A percentile compares a stretch with the other conserved stretches of the same genome.
Evolutionary conservation across 441 rosid genomes (phyloP).

Genomic region (Heliophila coronopifolia): DNA sequence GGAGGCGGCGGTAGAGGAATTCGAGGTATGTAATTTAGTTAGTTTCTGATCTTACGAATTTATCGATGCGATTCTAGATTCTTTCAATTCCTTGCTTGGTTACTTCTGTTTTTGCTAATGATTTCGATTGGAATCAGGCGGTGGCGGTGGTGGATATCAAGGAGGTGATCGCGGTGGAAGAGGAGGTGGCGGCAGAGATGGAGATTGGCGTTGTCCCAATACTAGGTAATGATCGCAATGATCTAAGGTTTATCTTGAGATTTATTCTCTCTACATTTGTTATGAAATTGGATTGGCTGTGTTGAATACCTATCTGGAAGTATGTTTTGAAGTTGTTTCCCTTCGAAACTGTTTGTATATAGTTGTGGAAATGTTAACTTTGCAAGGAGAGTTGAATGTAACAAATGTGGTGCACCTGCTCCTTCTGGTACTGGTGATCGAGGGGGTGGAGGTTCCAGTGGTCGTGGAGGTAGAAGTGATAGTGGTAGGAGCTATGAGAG

Average conservation of each 20-base stretch:
- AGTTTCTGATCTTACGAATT: slow-evolving; percentile 3
- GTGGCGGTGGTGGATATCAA: slow-evolving; percentile 58
- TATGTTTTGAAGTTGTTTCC: slow-evolving; percentile 10
- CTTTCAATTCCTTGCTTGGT: neutral
- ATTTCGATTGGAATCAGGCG: slow-evolving; percentile 27
- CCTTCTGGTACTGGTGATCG: slow-evolving; percentile 60
- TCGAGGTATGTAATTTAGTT: slow-evolving; percentile 42
- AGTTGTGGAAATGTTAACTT: slow-evolving; percentile 96
- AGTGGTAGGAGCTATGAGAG: slow-evolving; percentile 53
- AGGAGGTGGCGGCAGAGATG: slow-evolving; percentile 68
- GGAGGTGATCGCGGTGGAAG: slow-evolving; percentile 84
- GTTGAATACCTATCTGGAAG: neutral
- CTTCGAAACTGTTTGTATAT: slow-evolving; percentile 33
- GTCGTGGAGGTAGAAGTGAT: slow-evolving; percentile 46
- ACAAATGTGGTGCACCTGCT: slow-evolving; percentile 82
- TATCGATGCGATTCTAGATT: neutral
- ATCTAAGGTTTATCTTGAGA: neutral
- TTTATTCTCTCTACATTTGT: neutral
- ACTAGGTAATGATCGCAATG: slow-evolving; percentile 44
- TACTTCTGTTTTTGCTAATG: slow-evolving; percentile 2
- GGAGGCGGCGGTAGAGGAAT: slow-evolving; percentile 48
- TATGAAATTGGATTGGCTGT: neutral
- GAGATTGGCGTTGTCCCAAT: slow-evolving; percentile 93
- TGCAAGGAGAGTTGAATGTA: slow-evolving; percentile 88
- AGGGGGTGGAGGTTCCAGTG: slow-evolving; percentile 40